Base-by-base conservation (phyloP, 129 eudicot species). In the Centaurea solstitialis region DNA sequence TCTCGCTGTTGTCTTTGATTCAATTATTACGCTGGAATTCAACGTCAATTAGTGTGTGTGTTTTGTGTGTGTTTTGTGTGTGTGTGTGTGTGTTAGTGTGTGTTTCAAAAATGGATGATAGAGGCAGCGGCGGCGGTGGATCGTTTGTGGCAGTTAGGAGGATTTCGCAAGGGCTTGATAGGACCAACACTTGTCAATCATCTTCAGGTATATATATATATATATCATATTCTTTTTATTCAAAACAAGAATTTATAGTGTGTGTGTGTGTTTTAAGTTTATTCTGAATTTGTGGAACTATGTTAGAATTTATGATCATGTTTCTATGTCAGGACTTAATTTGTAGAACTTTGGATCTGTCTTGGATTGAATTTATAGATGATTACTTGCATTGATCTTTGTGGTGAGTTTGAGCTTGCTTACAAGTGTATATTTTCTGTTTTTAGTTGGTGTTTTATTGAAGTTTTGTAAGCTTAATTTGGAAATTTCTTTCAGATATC, bases 111-210 rank as follows among this genome's bases (percentile, higher is more conserved):
- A 26, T 92, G 99, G 99, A 92, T 68, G 99, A 91, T 72, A 88
- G 97, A 86, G 93, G 98, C 35, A 82, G 83, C 68, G 91, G 90
- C 70, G 95, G 94, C 6, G 93, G 89, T n/a, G 98, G 91, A 83
- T 94, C 99, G 59, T 94, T 94, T 77, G 99, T 94, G n/a, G 99
- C 99, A 37, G 99, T 94, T 75, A 80, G 99, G 83, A 87, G 97
- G 75, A 87, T 92, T 73, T 87, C 99, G 21, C 99, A 95, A 68
- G 91, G 97, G 35, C 86, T 92, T 76, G 96, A 92, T 71, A 82
- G 93, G 62, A 89, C 88, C 73, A 86, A 78, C 81, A 81, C 94
- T 30, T 95, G 90, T 77, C 94, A 92, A 89, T 64, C 98, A 7
- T 80, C 69, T 83, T 89, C 97, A 70, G 99, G 99, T 95, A 87